Conservation (phyloP, 2,329 filamentous ascomycete genomes). For the Penicillium concentricum region DNA sequence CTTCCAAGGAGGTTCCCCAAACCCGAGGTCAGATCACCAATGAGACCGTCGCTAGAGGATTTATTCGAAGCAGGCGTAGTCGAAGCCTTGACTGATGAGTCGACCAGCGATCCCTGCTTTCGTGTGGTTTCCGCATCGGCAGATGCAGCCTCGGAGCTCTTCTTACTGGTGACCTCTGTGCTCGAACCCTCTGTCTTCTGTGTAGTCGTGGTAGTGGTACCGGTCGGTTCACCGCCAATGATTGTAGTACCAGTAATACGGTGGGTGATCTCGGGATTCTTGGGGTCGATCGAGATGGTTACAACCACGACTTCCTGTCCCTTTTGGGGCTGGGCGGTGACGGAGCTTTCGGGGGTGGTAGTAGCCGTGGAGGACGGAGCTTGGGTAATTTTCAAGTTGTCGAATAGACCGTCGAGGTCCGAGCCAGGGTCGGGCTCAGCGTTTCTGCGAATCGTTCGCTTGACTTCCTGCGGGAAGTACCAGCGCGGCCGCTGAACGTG, state of each 20-base stretch:
- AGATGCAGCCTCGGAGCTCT: not conserved
- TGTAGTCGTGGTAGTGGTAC: conserved; percentile 7
- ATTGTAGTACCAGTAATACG: conserved; percentile 20
- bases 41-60: not conserved
- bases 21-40: not conserved
- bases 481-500: conserved; percentile 35
- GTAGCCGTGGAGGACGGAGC: not conserved
- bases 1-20: not conserved
- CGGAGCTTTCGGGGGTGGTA: conserved; percentile 1
- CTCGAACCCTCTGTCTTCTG: conserved; percentile 1
- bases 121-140: conserved; percentile 1
- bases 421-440: not conserved
- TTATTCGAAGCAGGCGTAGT: not conserved
- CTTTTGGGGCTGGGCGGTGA: not conserved
- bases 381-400: conserved; percentile 1
- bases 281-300: conserved; percentile 17
- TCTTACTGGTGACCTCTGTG: not conserved
- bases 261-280: conserved; percentile 14
- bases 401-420: not conserved
- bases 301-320: conserved; percentile 22
- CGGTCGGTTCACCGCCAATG: conserved; percentile 10
- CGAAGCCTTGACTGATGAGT: conserved; percentile 2
- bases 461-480: conserved; percentile 36
- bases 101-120: not conserved
- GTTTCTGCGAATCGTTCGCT: conserved; percentile 21